Base-by-base conservation (phyloP, 2,329 filamentous ascomycete species). In the Penicillium carneum region DNA sequence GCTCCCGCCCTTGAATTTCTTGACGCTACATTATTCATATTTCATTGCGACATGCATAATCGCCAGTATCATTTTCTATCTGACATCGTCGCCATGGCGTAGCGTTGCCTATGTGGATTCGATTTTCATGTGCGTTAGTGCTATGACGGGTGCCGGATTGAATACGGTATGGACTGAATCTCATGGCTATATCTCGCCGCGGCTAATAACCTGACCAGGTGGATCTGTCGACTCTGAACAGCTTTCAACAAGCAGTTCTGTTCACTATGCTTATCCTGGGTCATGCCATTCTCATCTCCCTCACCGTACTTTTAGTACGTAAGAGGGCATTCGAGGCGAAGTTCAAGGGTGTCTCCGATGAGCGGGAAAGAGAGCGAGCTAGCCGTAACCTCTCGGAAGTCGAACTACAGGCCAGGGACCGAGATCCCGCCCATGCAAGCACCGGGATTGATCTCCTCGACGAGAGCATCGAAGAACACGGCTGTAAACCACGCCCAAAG, bases 21-120 rank as follows among this genome's bases (percentile, higher is more conserved):
- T 89, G 68, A 87, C 85, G 2, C 69, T 90, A 6, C 89, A 91
- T 71, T 90, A 90, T 76, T 72, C 82, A 52, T 91, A 90, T 76
- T 91, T 91, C 72, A 80, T 89, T 62, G 61, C 77, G 11, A 83
- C 83, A 7, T 82, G 81, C 53, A 71, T 90, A 6, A 33, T 88
- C 20, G 81, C 80, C 53, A 87, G 87, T 14, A 65, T 85, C 59
- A 82, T 91, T 53, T 88, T 90, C 69, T 91, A 75, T 63, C 63
- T 80, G 9, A 80, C 83, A 0, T 86, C 85, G 0, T 80, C 80
- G 1, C 84, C 86, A 0, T 71, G 75, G 18, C 73, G 77, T 54
- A 84, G 80, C 63, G 80, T 91, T 51, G 76, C 77, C 47, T 91
- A 88, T 74, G 82, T 83, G 39, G 88, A 91, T 71, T 83, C 85